These are phyloP conservation scores for Excoecaria agallocha DNA, from an alignment of 345 rosid genomes.

Conservation along the genomic window DNA sequence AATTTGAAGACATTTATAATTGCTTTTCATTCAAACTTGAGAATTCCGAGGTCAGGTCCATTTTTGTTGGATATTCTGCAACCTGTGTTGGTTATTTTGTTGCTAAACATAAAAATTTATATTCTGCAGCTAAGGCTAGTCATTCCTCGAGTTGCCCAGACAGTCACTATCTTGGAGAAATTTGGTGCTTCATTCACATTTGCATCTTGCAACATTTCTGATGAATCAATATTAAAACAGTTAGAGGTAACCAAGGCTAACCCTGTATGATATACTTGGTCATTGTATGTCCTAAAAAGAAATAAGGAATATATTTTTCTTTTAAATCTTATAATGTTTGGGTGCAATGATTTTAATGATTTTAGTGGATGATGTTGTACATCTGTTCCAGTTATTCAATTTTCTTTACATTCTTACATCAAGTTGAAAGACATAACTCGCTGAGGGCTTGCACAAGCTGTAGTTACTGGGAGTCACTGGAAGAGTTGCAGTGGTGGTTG, in stretches of 20 bases:
- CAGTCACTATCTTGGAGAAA: slow-evolving; percentile 53
- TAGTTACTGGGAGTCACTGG: neutral
- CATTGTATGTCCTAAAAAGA: neutral
- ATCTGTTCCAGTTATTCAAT: neutral
- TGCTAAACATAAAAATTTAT: slow-evolving; percentile 20
- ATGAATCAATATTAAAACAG: slow-evolving; percentile 61
- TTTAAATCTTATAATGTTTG: neutral
- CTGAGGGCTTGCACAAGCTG: neutral
- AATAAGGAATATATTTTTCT: neutral
- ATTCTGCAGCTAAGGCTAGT: slow-evolving; percentile 56
- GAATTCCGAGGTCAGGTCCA: slow-evolving; percentile 55
- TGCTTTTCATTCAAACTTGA: slow-evolving; percentile 50
- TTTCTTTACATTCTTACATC: neutral
- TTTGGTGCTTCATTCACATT: slow-evolving; percentile 44
- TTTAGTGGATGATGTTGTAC: neutral
- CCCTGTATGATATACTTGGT: neutral
- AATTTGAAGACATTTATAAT: slow-evolving; percentile 54
- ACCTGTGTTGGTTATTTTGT: slow-evolving; percentile 5
- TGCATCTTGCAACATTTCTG: slow-evolving; percentile 56
- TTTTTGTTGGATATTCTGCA: slow-evolving; percentile 10
- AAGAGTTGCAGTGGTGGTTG: neutral
- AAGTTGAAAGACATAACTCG: neutral
- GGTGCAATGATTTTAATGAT: neutral
- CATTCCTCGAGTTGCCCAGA: slow-evolving; percentile 35
- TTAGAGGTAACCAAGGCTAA: slow-evolving; percentile 58